A percentile compares a stretch with the other conserved stretches of the same genome.
Evolutionary conservation across 139 green algal genomes (phyloP).

Genomic region (Picochlorum costavermella): DNA sequence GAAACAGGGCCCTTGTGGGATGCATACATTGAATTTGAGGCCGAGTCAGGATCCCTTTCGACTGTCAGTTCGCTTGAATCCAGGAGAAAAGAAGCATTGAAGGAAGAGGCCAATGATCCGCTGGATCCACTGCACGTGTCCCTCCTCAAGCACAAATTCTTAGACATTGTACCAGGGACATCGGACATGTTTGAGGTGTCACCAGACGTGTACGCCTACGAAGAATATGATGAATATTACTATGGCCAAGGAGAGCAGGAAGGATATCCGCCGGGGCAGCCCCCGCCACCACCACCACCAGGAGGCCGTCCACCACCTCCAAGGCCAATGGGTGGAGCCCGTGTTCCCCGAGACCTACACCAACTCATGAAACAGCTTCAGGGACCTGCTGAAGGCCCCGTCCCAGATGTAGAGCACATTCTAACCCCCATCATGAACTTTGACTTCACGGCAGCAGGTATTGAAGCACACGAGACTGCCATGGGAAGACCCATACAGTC

Average conservation of each 20-base stretch:
- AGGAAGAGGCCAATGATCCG: neutral
- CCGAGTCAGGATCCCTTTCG: slow-evolving; percentile 35
- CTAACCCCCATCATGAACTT: slow-evolving; percentile 33
- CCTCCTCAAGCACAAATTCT: slow-evolving; percentile 42
- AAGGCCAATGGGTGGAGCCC: slow-evolving; percentile 2
- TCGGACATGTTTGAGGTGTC: neutral
- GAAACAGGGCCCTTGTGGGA: slow-evolving; percentile 38
- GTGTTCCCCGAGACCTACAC: slow-evolving; percentile 34
- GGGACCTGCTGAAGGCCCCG: slow-evolving; percentile 19
- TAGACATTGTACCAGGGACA: slow-evolving; percentile 29
- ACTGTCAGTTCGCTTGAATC: slow-evolving; percentile 20
- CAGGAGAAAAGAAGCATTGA: slow-evolving; percentile 23
- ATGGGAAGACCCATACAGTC: slow-evolving; percentile 12
- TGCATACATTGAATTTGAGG: slow-evolving; percentile 44
- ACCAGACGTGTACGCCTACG: neutral
- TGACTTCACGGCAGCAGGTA: slow-evolving; percentile 25
- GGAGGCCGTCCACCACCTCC: neutral
- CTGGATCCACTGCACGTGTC: slow-evolving; percentile 12
- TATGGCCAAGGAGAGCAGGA: neutral
- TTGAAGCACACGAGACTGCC: slow-evolving; percentile 17
- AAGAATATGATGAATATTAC: neutral
- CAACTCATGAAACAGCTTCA: slow-evolving; percentile 40
- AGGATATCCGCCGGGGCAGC: neutral
- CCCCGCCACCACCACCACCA: neutral
- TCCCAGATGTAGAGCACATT: slow-evolving; percentile 26